Base-by-base conservation (phyloP, 106 monocot species). In the Triglochin maritima region DNA sequence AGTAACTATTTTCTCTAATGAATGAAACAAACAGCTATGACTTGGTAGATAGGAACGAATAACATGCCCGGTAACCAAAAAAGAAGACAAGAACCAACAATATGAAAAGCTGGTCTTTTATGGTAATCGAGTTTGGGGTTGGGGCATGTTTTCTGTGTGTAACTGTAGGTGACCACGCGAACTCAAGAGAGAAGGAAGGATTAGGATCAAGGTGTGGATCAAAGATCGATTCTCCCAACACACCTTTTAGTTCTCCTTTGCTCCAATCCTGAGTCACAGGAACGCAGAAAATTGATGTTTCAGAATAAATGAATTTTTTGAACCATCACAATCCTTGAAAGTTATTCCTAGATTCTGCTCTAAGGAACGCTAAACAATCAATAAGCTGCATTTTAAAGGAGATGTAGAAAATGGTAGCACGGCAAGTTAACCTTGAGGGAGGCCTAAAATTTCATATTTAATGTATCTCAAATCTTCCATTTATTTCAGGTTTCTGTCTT, bases 251-350 rank as follows among this genome's bases (percentile, higher is more conserved):
- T 60, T 79, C 65, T 47, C 76, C 69, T 44, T 58, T 72, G 66
- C 76, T 69, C 85, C 85, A 81, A 76, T 85, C 81, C 85, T 85
- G 85, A 6, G 9, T 3, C 2, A 8, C 43, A 44, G 49, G 7
- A 48, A 13, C 14, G 4, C 62, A 11, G 43, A 12, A 62, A 4
- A 44, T n/a, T 0, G n/a, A 62, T 64, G 55, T 29, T 29, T 29
- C 29, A 29, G 29, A 29, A 29, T 29, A 29, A 29, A 29, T 29
- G 29, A 29, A 29, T 0, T 29, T 29, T 29, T 29, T 29, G 29
- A 29, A 29, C 29, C 1, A 29, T 29, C 29, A 1, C 1, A 29
- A 29, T 29, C 29, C 29, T 29, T 29, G 29, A 29, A 29, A 29
- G 29, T 29, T 0, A 29, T 29, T 29, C 29, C 29, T 29, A 29